phyloP scores from a whole-genome alignment of 352 stramenopile genomes.

The Phytophthora fragariaefolia region DNA sequence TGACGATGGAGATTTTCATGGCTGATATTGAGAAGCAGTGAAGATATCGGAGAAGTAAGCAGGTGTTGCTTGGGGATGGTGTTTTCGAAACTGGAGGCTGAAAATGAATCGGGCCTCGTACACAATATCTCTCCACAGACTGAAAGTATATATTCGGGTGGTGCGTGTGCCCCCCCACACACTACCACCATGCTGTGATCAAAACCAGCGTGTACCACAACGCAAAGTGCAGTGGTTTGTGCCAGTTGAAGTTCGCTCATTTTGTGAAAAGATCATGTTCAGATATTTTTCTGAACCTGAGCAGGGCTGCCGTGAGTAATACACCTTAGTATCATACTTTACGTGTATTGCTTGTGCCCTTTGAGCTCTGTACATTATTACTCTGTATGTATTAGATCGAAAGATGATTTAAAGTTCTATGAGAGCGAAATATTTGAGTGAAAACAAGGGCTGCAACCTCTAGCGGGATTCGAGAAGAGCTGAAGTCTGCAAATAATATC shows the following conservation, averaged over 20 bases:
- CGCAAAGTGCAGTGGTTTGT: constrained; percentile 9
- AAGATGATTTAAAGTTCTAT: too few relatives aligned
- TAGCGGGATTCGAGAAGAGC: not conserved
- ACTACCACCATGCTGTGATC: not conserved
- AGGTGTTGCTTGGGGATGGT: constrained; percentile 5
- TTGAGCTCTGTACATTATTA: too few relatives aligned
- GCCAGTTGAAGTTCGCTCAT: not conserved
- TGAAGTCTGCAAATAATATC: not conserved
- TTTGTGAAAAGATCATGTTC: not conserved
- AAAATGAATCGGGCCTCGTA: not conserved
- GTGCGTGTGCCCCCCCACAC: not conserved
- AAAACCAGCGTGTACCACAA: not conserved
- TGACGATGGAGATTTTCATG: constrained; percentile 18
- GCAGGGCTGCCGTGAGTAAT: not conserved
- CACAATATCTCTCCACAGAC: not conserved
- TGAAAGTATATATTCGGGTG: constrained; percentile 4
- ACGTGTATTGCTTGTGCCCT: too few relatives aligned
- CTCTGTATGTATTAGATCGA: too few relatives aligned
- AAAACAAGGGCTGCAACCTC: not conserved
- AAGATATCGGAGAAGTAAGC: constrained; percentile 4
- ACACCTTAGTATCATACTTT: too few relatives aligned
- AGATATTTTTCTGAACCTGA: not conserved
- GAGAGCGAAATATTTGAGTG: not conserved
- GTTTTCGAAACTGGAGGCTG: constrained; percentile 20
- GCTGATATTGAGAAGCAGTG: not conserved